Evolutionary conservation across 176 grass and related monocot species (phyloP).

Genomic region (Puya raimondii): DNA sequence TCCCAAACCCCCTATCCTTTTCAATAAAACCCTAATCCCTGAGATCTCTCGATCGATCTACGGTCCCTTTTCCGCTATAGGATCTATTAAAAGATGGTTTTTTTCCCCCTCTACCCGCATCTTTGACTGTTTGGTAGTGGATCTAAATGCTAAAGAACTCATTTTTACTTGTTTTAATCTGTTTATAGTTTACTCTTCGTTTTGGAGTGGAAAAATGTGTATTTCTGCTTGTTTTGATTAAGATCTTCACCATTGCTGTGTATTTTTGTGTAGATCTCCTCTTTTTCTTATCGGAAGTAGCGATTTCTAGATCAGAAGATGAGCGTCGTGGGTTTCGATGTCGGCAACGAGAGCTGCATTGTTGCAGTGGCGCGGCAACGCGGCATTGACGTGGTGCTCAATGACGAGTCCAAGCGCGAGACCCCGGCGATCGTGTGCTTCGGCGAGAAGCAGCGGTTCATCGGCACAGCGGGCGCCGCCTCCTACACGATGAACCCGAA

Average conservation of each 20-base stretch:
- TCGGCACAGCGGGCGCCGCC: conserved; percentile 61
- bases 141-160: background rate
- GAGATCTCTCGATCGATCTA: background rate
- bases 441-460: conserved; percentile 87
- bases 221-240: background rate
- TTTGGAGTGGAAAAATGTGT: background rate
- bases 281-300: background rate
- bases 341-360: conserved; percentile 93
- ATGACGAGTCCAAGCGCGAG: conserved; percentile 92
- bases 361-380: conserved; percentile 72
- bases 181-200: background rate
- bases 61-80: background rate
- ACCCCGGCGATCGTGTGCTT: conserved; percentile 87
- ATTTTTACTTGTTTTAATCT: background rate
- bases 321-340: conserved; percentile 90
- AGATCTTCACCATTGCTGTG: background rate
- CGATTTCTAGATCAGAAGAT: conserved; percentile 26
- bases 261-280: conserved; percentile 22
- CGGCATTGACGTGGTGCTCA: conserved; percentile 85
- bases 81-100: background rate
- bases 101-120: background rate
- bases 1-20: background rate
- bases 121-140: background rate
- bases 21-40: conserved; percentile 3
- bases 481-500: conserved; percentile 78